These are phyloP conservation scores for Pseudocercospora pini-densiflorae DNA, from an alignment of 2,329 filamentous ascomycete species.

Conservation along the genomic window DNA sequence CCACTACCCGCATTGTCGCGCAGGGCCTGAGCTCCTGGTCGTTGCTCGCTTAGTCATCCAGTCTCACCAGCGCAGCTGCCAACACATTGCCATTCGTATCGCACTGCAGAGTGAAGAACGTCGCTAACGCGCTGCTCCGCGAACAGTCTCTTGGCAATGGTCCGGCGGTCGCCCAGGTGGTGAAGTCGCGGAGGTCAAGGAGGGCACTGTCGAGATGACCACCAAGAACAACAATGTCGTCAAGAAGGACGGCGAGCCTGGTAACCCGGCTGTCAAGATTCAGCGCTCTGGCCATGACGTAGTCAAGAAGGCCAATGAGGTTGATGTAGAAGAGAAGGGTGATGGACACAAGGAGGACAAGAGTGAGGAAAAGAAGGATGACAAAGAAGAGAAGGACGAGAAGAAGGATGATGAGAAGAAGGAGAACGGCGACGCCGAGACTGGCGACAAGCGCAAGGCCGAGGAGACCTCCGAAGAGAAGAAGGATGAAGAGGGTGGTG, in stretches of 20 bases:
- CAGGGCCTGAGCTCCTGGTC: conserved; percentile 18
- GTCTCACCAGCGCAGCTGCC: conserved; percentile 12
- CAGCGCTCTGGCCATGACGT: conserved; percentile 66
- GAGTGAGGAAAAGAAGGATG: conserved; percentile 31
- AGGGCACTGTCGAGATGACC: conserved; percentile 64
- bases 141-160: conserved; percentile 67
- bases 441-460: conserved; percentile 39
- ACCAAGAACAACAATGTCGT: conserved; percentile 67
- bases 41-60: conserved; percentile 30
- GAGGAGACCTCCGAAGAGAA: conserved; percentile 39
- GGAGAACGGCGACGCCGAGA: conserved; percentile 36
- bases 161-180: conserved; percentile 60
- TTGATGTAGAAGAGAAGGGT: conserved; percentile 56
- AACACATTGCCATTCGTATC: neutral
- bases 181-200: conserved; percentile 61
- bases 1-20: conserved; percentile 22
- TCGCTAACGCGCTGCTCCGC: conserved; percentile 18
- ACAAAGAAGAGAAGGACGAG: conserved; percentile 32
- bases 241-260: conserved; percentile 64
- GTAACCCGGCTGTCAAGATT: conserved; percentile 65
- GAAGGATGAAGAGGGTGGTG: conserved; percentile 42
- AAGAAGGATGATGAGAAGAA: conserved; percentile 31
- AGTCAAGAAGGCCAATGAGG: conserved; percentile 65
- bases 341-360: conserved; percentile 32
- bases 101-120: conserved; percentile 2